A percentile compares a stretch with the other conserved stretches of the same genome.
Conservation (phyloP, 306 rosid genomes). For the Prinsepia uniflora region DNA sequence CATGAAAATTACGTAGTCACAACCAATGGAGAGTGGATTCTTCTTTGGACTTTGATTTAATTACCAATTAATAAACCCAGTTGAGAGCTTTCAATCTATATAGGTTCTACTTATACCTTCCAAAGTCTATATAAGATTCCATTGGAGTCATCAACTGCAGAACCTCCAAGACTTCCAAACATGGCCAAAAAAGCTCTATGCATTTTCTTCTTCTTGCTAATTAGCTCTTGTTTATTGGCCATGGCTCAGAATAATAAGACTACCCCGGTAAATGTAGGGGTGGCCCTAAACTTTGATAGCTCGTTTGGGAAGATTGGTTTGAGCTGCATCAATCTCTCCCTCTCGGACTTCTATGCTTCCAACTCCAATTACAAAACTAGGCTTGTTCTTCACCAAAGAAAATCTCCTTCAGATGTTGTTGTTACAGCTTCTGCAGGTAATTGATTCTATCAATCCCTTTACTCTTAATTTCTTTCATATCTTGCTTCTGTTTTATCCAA, state of each 20-base stretch:
- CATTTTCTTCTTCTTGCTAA: not conserved
- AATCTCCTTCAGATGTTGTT: slow-evolving; percentile 11
- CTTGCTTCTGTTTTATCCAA: not conserved
- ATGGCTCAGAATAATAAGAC: slow-evolving; percentile 13
- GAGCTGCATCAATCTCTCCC: slow-evolving; percentile 39
- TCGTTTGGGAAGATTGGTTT: slow-evolving; percentile 23
- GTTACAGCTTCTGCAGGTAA: slow-evolving; percentile 22
- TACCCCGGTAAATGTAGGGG: slow-evolving; percentile 22
- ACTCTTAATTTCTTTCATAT: not conserved
- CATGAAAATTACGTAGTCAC: not conserved
- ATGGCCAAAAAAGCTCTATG: not conserved
- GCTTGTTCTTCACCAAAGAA: slow-evolving; percentile 17
- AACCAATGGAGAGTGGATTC: not conserved
- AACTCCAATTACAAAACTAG: slow-evolving; percentile 23
- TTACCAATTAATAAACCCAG: not conserved
- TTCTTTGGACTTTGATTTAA: not conserved
- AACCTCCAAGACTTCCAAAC: not conserved
- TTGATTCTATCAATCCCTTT: not conserved
- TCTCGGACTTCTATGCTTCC: slow-evolving; percentile 33
- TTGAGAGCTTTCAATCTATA: not conserved
- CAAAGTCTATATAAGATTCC: not conserved
- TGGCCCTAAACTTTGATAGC: slow-evolving; percentile 18
- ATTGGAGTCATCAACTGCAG: not conserved
- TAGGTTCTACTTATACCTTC: not conserved
- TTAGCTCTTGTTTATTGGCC: not conserved